Percentiles rank a stretch among this genome's conserved stretches.
These are phyloP conservation scores for Kwoniella shivajii DNA, from an alignment of 1,284 basidiomycete genomes.

Conservation along the genomic window DNA sequence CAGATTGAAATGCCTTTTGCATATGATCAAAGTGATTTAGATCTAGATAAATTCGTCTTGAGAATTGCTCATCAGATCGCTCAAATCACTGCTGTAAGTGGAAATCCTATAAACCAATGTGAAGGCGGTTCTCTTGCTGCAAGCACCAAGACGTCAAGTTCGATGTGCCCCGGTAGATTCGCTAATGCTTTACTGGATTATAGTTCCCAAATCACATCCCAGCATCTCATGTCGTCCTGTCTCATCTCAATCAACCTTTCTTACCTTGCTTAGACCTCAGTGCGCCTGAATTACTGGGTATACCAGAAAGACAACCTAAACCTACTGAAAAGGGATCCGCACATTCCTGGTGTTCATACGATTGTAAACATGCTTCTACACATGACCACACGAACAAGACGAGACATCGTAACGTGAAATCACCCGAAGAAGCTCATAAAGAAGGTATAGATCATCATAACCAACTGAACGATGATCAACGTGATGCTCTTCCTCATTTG, in stretches of 20 bases:
- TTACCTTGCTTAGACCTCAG: slow-evolving; percentile 27
- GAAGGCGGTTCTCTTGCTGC: too few species aligned
- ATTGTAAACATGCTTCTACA: slow-evolving; percentile 3
- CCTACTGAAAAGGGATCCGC: slow-evolving; percentile 25
- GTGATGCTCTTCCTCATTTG: background rate
- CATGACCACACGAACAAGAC: slow-evolving; percentile 3
- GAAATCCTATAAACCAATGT: background rate
- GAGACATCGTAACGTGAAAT: background rate
- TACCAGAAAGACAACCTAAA: slow-evolving; percentile 17
- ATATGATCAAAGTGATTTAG: slow-evolving; percentile 41
- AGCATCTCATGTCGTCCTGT: slow-evolving; percentile 28
- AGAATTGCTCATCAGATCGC: slow-evolving; percentile 37
- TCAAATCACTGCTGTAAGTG: slow-evolving; percentile 39
- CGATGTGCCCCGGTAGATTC: too few species aligned
- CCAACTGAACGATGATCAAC: background rate
- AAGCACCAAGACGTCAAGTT: too few species aligned
- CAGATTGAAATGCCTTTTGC: slow-evolving; percentile 44
- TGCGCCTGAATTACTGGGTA: slow-evolving; percentile 30
- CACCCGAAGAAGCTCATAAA: background rate
- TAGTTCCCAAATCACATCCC: slow-evolving; percentile 38
- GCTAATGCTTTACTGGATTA: background rate
- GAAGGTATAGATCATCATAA: slow-evolving; percentile 10
- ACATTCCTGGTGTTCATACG: slow-evolving; percentile 14
- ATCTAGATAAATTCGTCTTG: slow-evolving; percentile 37
- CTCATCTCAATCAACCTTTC: slow-evolving; percentile 42